Conservation (phyloP, 73 alveolate species). For the Loxodes magnus region DNA sequence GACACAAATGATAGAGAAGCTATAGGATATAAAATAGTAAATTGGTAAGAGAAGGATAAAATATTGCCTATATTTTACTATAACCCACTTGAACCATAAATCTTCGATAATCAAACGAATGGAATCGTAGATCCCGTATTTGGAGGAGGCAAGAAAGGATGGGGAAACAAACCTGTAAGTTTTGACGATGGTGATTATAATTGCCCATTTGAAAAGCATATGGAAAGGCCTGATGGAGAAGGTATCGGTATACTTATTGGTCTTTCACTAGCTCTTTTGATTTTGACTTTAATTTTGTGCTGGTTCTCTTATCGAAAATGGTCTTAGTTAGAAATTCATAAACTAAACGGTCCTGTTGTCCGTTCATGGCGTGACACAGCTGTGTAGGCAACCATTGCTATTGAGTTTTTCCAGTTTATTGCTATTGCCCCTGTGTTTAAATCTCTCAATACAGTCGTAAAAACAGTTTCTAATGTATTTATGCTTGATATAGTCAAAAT, state of each 20-base stretch:
- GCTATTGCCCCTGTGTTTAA: slow-evolving; percentile 14
- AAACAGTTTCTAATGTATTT: slow-evolving; percentile 7
- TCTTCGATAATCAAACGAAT: slow-evolving; percentile 1
- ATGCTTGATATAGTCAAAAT: slow-evolving; percentile 7
- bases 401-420: slow-evolving; percentile 12
- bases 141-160: slow-evolving; percentile 13
- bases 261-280: background rate
- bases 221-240: background rate
- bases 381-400: background rate
- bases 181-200: background rate
- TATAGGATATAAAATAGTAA: background rate
- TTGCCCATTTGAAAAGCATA: slow-evolving; percentile 10
- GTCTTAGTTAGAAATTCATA: background rate
- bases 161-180: background rate
- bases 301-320: slow-evolving; percentile 3
- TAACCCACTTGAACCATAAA: slow-evolving; percentile 10
- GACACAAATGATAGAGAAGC: slow-evolving; percentile 12
- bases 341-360: background rate
- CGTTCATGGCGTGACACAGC: slow-evolving; percentile 11
- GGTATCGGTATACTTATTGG: slow-evolving; percentile 5
- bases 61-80: background rate
- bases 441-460: slow-evolving; percentile 3
- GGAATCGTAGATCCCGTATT: background rate
- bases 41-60: background rate
- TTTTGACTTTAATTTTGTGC: slow-evolving; percentile 6